phyloP scores from a whole-genome alignment of 768 basidiomycete species.

The Auriscalpium microsporum region DNA sequence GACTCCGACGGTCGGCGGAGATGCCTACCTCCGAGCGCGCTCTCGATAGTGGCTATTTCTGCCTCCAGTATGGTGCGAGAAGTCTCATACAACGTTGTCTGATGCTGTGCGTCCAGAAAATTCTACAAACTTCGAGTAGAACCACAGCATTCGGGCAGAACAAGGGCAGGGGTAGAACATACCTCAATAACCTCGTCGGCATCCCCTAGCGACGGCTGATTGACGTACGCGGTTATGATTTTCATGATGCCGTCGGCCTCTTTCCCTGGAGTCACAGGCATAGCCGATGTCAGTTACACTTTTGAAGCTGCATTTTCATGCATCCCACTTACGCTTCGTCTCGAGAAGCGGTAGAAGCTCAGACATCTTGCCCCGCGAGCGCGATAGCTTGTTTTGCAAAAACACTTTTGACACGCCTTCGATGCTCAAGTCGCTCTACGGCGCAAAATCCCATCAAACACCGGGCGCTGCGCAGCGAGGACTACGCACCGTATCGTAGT shows the following conservation, averaged over 20 bases:
- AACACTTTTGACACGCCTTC: conserved; percentile 69
- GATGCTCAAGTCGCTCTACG: conserved; percentile 50
- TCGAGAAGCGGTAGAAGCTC: conserved; percentile 52
- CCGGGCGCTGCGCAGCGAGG: not conserved
- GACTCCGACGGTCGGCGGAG: not conserved
- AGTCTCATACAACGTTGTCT: conserved; percentile 42
- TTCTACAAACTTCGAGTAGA: conserved; percentile 31
- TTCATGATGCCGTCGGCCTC: conserved; percentile 46
- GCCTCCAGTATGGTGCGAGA: conserved; percentile 50
- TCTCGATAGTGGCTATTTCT: conserved; percentile 55
- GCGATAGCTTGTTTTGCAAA: conserved; percentile 69
- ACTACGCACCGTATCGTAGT: conserved; percentile 65
- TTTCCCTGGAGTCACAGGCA: conserved; percentile 28
- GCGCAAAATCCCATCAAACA: not conserved
- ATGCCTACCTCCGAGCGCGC: conserved; percentile 53
- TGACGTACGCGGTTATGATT: conserved; percentile 38
- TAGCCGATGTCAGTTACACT: not conserved
- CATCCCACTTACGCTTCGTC: conserved; percentile 46
- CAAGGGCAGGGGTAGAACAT: conserved; percentile 14
- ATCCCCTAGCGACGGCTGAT: conserved; percentile 43
- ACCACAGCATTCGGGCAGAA: not conserved
- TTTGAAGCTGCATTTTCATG: conserved; percentile 3
- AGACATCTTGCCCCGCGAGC: conserved; percentile 49
- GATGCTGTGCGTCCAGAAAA: conserved; percentile 56
- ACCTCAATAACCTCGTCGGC: conserved; percentile 54